Evolutionary conservation across 371 early-diverging fungal species (phyloP), one percentile per base, ranked within the genome.

Genomic region (Coemansia sp.): DNA sequence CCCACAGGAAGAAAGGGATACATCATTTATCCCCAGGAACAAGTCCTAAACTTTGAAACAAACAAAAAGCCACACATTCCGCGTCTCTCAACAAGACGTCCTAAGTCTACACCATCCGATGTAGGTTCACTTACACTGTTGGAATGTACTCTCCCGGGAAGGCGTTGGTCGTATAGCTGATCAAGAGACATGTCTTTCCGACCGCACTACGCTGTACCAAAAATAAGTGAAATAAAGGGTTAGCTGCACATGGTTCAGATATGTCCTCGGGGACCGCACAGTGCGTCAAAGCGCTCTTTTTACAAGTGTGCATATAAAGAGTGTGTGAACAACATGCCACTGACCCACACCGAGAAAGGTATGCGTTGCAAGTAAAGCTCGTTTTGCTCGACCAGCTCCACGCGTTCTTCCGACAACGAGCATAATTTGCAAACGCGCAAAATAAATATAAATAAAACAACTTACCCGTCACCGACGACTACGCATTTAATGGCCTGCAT

Each of bases 401-500:
- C 32, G 32, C 32, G 32, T 32, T 32, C 32, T 32, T 32, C 32
- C 32, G 9, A 7, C 32, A 7, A 32, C 32, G 7, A 7, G 28
- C 32, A 32, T 1, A 32, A 2, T 2, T 7, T 32, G 32, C 32
- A 32, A 9, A 32, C 32, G 32, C 32, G 44, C 44, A 41, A 15
- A 41, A 15, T 15, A 41, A 41, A 41, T 41, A 41, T n/a, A 17
- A 13, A 23, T 19, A 9, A 26, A 24, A 12, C 23, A n/a, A 80
- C 88, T 83, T 88, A 93, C 93, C 95, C 95, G 80, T 95, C 96
- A 71, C 97, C 97, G 69, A 97, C 96, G 54, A 96, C 97, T 67
- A 97, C 97, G 89, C 97, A 97, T 83, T 97, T 97, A 83, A 97
- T 95, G 69, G 96, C 93, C 83, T 97, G 95, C 97, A 96, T 95